These are phyloP conservation scores for Botryotinia calthae DNA, from an alignment of 2,329 filamentous ascomycete species.

Conservation along the genomic window DNA sequence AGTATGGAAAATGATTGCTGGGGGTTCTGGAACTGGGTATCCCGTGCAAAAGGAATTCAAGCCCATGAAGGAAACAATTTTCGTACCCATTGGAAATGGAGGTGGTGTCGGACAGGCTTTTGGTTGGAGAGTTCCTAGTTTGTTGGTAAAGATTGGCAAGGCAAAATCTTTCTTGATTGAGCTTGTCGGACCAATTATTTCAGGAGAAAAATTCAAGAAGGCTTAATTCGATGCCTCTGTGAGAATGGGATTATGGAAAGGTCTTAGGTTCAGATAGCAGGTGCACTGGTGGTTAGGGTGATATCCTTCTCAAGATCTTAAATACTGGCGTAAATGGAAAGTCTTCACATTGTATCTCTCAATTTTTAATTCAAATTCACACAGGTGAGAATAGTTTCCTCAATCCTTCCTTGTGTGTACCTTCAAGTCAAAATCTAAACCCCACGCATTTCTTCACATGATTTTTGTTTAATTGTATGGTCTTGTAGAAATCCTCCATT, in stretches of 20 bases:
- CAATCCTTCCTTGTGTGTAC: neutral
- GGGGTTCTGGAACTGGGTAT: slow-evolving; percentile 1
- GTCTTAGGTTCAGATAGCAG: neutral
- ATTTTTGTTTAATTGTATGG: neutral
- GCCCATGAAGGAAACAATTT: slow-evolving; percentile 38
- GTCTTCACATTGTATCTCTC: neutral
- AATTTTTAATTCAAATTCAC: neutral
- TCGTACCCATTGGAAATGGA: slow-evolving; percentile 42
- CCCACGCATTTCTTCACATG: neutral
- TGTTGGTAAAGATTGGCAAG: slow-evolving; percentile 42
- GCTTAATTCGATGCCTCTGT: neutral
- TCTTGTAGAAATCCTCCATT: neutral
- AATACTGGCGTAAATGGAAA: neutral
- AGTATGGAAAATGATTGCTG: neutral
- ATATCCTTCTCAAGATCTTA: neutral
- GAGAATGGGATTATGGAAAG: neutral
- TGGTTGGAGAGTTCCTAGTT: slow-evolving; percentile 41
- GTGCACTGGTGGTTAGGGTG: neutral
- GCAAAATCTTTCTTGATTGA: slow-evolving; percentile 39
- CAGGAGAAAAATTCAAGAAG: slow-evolving; percentile 12
- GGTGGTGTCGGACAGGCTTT: slow-evolving; percentile 42
- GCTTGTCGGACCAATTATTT: neutral
- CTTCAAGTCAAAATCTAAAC: neutral
- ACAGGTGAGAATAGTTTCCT: neutral
- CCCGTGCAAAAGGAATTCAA: slow-evolving; percentile 33